A percentile compares a stretch with the other conserved stretches of the same genome.
Conservation (phyloP, 805 yeast genomes). For the Candida chauliodis region DNA sequence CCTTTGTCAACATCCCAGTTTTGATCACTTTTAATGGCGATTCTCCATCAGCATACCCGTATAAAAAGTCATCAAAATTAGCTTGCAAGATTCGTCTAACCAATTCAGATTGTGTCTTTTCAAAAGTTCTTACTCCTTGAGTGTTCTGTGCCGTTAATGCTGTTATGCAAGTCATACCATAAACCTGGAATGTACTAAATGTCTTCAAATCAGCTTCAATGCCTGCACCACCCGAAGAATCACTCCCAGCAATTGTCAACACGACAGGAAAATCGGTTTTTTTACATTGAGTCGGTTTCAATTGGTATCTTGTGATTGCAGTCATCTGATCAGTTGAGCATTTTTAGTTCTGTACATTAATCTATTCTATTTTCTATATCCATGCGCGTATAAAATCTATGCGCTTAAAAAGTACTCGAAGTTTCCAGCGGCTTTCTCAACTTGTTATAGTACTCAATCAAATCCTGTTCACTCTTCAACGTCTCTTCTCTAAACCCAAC, state of each 20-base stretch:
- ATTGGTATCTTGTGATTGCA: conserved; percentile 5
- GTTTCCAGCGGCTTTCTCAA: conserved; percentile 7
- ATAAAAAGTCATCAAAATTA: conserved; percentile 55
- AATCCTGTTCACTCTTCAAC: conserved; percentile 61
- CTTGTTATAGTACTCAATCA: conserved; percentile 51
- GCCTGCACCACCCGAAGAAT: conserved; percentile 89
- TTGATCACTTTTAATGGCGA: conserved; percentile 59
- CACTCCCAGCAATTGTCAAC: conserved; percentile 65
- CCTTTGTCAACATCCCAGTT: conserved; percentile 70
- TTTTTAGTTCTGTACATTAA: neutral
- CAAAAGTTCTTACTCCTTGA: conserved; percentile 39
- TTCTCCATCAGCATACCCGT: conserved; percentile 17
- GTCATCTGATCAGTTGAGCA: no score
- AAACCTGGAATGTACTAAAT: conserved; percentile 68
- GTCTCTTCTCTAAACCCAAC: conserved; percentile 83
- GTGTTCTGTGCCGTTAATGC: conserved; percentile 83
- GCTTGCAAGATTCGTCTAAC: conserved; percentile 49
- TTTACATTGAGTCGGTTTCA: conserved; percentile 1
- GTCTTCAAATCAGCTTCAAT: conserved; percentile 87
- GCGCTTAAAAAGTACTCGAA: conserved; percentile 3
- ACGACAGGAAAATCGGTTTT: conserved; percentile 17
- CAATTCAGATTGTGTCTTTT: conserved; percentile 40
- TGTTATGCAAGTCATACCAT: conserved; percentile 72
- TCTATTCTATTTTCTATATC: neutral
- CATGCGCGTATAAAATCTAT: conserved; percentile 4